A percentile compares a stretch with the other conserved stretches of the same genome.
Evolutionary conservation across 371 early-diverging fungal species (phyloP).

Genomic region (Mortierella sp.): DNA sequence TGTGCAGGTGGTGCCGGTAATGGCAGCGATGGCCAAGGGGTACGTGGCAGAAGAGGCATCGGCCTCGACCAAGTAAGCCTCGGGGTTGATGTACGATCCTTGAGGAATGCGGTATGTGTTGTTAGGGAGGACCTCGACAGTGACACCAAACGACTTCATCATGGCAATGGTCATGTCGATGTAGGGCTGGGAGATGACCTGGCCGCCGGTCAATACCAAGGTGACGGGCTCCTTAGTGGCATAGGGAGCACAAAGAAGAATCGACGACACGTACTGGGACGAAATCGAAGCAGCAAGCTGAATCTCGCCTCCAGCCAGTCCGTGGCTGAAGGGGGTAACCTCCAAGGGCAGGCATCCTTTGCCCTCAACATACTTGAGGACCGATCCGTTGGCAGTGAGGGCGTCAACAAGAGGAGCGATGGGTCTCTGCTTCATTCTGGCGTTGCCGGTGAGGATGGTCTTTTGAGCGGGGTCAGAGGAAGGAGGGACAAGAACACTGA

Average conservation of each 20-base stretch:
- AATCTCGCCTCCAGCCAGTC: slow-evolving; percentile 91
- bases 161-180: slow-evolving; percentile 98
- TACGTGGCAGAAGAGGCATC: slow-evolving; percentile 98
- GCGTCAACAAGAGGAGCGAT: slow-evolving; percentile 93
- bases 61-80: slow-evolving; percentile 90
- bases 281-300: slow-evolving; percentile 93
- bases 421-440: slow-evolving; percentile 97
- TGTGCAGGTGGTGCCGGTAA: slow-evolving; percentile 90
- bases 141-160: slow-evolving; percentile 95
- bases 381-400: slow-evolving; percentile 82
- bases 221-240: slow-evolving; percentile 82
- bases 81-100: slow-evolving; percentile 85
- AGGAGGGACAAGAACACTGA: slow-evolving; percentile 81
- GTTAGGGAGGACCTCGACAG: slow-evolving; percentile 80
- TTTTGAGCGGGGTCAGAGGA: slow-evolving; percentile 52
- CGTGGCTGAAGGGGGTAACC: slow-evolving; percentile 77
- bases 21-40: slow-evolving; percentile 97
- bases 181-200: slow-evolving; percentile 97
- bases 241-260: slow-evolving; percentile 96
- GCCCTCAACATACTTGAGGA: slow-evolving; percentile 83
- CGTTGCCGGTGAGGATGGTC: slow-evolving; percentile 94
- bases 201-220: slow-evolving; percentile 88
- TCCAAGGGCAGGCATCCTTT: slow-evolving; percentile 91
- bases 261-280: slow-evolving; percentile 98
- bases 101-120: slow-evolving; percentile 89